Evolutionary conservation across 2,329 filamentous ascomycete genomes (phyloP), one percentile per base, ranked within the genome.

Genomic region (Diaporthe citriasiana): DNA sequence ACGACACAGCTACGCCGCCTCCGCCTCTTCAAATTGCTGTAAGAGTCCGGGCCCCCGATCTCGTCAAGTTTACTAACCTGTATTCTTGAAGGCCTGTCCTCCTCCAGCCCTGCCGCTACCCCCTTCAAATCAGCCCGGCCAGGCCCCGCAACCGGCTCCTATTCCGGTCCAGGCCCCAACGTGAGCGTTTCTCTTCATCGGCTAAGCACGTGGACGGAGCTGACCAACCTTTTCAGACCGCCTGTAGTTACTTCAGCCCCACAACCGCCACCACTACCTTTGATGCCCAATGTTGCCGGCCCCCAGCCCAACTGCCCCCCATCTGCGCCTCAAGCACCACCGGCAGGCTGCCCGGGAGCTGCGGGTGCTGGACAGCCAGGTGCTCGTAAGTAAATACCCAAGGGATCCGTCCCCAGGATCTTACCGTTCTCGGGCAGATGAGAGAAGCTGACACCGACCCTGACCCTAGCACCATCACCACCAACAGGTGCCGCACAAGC

Each of bases 311-410:
- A n/a, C n/a, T n/a, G n/a, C n/a, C n/a, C n/a, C n/a, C n/a, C n/a
- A n/a, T n/a, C n/a, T n/a, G 57, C 57, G 19, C 57, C 57, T 2
- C 57, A n/a, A 17, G n/a, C 57, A 22, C 57, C 57, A 17, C 57
- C 57, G 25, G n/a, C 57, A 42, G 57, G 57, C n/a, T 35, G 57
- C 57, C 57, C 57, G n/a, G 57, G 35, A 45, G 57, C 57, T 45
- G 57, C 38, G n/a, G n/a, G n/a, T n/a, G n/a, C n/a, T n/a, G n/a
- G n/a, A n/a, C n/a, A n/a, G n/a, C n/a, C n/a, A 13, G 57, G 38
- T n/a, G 57, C 56, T 13, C 56, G 57, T 60, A 60, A 60, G 57
- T 42, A 15, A 42, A 27, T 38, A 8, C 19, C 22, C 30, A 56
- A 6, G 53, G 30, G 4, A 17, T 22, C 55, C 19, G 25, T 35